phyloP scores from a whole-genome alignment of 768 basidiomycete genomes.

The Tylopilus plumbeoviolaceoides region DNA sequence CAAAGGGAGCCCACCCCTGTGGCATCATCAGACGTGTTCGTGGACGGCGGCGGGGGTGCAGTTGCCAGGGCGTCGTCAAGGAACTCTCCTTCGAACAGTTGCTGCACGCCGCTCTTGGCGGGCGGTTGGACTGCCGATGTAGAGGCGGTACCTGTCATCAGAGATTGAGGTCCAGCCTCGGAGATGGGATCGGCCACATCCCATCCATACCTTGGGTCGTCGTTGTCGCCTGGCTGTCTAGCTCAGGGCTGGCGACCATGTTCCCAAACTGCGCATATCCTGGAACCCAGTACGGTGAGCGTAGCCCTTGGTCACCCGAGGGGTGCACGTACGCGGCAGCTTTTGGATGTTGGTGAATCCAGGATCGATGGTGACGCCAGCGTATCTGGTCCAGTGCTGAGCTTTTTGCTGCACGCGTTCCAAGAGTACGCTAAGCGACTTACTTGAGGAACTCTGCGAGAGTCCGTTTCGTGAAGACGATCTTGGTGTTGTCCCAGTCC shows the following conservation, averaged over 20 bases:
- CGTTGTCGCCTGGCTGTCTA: constrained; percentile 25
- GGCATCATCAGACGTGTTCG: neutral
- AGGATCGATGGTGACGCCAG: constrained; percentile 71
- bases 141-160: constrained; percentile 9
- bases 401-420: constrained; percentile 13
- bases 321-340: constrained; percentile 54
- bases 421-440: constrained; percentile 13
- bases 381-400: constrained; percentile 48
- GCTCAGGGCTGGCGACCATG: constrained; percentile 18
- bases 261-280: constrained; percentile 74
- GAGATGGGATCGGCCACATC: neutral
- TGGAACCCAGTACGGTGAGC: constrained; percentile 22
- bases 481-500: constrained; percentile 74
- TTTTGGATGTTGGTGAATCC: constrained; percentile 72
- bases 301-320: neutral
- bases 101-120: neutral
- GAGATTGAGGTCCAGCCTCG: neutral
- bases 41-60: constrained; percentile 43
- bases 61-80: constrained; percentile 55
- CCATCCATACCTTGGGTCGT: constrained; percentile 12
- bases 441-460: constrained; percentile 78
- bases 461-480: constrained; percentile 76
- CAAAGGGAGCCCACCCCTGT: neutral
- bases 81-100: constrained; percentile 33
- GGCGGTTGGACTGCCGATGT: constrained; percentile 4